phyloP scores from a whole-genome alignment of 257 asterid genomes.

The Ilex aquifolium region DNA sequence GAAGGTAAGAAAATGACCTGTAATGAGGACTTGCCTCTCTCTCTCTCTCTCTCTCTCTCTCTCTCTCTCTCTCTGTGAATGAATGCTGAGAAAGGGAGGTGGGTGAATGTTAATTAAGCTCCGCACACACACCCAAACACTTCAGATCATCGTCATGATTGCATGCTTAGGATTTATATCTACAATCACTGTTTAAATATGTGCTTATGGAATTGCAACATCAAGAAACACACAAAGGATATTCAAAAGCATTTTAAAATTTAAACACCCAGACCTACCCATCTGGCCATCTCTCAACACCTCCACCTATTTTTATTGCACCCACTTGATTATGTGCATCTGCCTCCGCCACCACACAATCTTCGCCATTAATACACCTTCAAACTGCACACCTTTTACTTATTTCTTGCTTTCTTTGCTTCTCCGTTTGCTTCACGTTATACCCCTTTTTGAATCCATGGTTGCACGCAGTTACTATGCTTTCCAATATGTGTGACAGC shows the following conservation, averaged over 20 bases:
- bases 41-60: conserved; percentile 18
- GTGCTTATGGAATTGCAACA: conserved; percentile 5
- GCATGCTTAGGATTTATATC: conserved; percentile 27
- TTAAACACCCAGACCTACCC: conserved; percentile 24
- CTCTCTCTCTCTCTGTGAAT: conserved; percentile 14
- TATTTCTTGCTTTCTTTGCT: not conserved
- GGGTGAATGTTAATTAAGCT: conserved; percentile 39
- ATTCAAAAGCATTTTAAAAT: not conserved
- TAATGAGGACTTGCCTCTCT: conserved; percentile 7
- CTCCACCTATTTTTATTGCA: conserved; percentile 30
- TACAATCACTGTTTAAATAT: conserved; percentile 11
- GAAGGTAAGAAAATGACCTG: conserved; percentile 52
- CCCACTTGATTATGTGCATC: conserved; percentile 33
- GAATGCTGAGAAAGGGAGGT: conserved; percentile 26
- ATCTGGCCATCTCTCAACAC: conserved; percentile 17
- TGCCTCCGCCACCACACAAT: conserved; percentile 38
- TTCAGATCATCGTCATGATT: conserved; percentile 48
- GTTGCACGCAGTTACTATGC: not conserved
- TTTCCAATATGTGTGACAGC: not conserved
- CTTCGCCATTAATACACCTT: conserved; percentile 37
- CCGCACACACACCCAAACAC: conserved; percentile 31
- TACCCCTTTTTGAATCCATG: not conserved
- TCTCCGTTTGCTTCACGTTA: conserved; percentile 1
- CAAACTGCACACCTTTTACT: not conserved
- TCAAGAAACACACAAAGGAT: conserved; percentile 1